Evolutionary conservation across 768 basidiomycete genomes (phyloP).

Genomic region (Peribolospora kevripleyi): DNA sequence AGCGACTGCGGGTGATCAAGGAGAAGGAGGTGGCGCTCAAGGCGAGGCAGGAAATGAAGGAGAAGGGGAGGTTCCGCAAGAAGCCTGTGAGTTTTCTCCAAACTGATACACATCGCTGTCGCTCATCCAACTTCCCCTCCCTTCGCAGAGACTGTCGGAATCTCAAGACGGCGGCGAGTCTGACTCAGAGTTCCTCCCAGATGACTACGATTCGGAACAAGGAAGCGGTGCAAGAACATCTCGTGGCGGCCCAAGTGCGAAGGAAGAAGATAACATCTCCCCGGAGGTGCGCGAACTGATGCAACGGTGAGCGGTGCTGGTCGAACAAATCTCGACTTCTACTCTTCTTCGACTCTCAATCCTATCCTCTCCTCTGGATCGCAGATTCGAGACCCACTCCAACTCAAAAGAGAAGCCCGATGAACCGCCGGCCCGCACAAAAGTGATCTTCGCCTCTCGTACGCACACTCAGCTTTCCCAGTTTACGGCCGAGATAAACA

Average conservation of each 20-base stretch:
- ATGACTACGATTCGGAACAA: not conserved
- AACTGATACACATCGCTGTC: not conserved
- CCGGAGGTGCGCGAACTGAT: constrained; percentile 56
- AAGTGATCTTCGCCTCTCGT: constrained; percentile 48
- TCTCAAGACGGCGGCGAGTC: constrained; percentile 37
- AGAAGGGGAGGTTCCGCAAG: constrained; percentile 31
- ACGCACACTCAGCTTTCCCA: constrained; percentile 92
- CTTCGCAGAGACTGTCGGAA: constrained; percentile 13
- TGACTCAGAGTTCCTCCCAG: constrained; percentile 31
- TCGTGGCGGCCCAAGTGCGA: constrained; percentile 13
- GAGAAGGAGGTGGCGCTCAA: constrained; percentile 34
- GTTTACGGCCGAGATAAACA: constrained; percentile 57
- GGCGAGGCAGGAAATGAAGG: constrained; percentile 29
- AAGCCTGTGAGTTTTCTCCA: not conserved
- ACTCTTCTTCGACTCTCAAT: constrained; percentile 18
- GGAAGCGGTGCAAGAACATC: constrained; percentile 8
- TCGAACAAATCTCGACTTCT: constrained; percentile 29
- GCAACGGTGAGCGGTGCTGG: constrained; percentile 34
- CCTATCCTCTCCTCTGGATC: not conserved
- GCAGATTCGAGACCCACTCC: constrained; percentile 14
- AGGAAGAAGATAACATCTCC: constrained; percentile 36
- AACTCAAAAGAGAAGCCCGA: not conserved
- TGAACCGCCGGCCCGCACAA: not conserved
- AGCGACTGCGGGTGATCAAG: constrained; percentile 25
- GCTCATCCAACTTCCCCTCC: not conserved